These are phyloP conservation scores for Ogataea ganodermae DNA, from an alignment of 805 yeast genomes.

Conservation along the genomic window DNA sequence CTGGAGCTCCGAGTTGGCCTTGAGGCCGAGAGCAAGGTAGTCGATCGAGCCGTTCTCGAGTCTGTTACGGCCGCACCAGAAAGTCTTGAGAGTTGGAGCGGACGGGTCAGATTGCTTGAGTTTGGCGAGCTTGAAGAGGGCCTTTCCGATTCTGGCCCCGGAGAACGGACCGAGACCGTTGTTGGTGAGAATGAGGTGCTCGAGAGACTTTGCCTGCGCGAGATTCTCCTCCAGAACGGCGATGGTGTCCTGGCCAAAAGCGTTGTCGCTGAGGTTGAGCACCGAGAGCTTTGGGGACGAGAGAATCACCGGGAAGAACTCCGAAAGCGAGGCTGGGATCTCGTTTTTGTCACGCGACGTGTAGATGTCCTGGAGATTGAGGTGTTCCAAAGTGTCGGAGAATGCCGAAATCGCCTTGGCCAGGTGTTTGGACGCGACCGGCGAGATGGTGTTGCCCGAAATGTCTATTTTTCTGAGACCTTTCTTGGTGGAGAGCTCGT, in stretches of 20 bases:
- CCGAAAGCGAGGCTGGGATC: constrained; percentile 79
- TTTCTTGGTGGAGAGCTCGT: constrained; percentile 47
- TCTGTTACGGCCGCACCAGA: constrained; percentile 96
- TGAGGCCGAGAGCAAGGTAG: constrained; percentile 81
- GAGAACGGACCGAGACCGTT: constrained; percentile 99
- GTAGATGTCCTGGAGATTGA: constrained; percentile 88
- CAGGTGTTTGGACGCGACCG: constrained; percentile 77
- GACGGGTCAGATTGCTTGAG: constrained; percentile 34
- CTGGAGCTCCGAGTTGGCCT: constrained; percentile 67
- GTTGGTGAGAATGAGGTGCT: constrained; percentile 86
- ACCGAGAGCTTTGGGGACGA: constrained; percentile 68
- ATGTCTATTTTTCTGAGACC: constrained; percentile 64
- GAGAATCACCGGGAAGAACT: constrained; percentile 72
- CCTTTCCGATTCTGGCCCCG: constrained; percentile 90
- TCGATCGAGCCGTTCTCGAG: constrained; percentile 92
- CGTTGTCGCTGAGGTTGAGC: constrained; percentile 89
- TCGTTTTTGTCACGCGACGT: constrained; percentile 95
- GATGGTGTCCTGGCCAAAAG: constrained; percentile 93
- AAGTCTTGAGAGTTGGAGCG: constrained; percentile 66
- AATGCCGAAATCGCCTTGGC: constrained; percentile 53
- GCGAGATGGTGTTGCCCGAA: constrained; percentile 93
- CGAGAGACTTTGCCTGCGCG: constrained; percentile 71
- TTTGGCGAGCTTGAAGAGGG: constrained; percentile 75
- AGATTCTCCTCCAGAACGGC: constrained; percentile 83
- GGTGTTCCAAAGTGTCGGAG: constrained; percentile 55